These are phyloP conservation scores for Chaetoceros tenuissimus DNA, from an alignment of 108 stramenopile species.

Conservation along the genomic window DNA sequence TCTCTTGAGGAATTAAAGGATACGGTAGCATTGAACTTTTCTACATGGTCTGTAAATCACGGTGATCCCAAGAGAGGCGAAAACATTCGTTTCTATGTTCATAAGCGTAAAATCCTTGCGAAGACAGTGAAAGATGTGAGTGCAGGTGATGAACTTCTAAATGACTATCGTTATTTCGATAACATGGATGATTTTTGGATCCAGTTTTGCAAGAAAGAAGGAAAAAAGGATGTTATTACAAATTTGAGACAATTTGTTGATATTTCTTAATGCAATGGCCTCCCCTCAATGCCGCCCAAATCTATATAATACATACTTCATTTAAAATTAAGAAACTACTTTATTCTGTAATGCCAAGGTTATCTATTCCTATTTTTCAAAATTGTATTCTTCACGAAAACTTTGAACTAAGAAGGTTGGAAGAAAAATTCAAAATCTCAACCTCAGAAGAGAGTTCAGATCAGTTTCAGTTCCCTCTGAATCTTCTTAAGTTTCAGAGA, in stretches of 20 bases:
- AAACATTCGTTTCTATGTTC: neutral
- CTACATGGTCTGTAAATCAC: neutral
- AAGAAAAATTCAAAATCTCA: no score
- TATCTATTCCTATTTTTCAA: no score
- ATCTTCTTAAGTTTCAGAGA: no score
- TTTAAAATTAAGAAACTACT: no score
- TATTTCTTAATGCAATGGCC: no score
- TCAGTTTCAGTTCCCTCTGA: no score
- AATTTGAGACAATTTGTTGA: neutral
- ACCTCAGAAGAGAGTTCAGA: no score
- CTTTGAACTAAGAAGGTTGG: no score
- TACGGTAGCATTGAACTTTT: neutral
- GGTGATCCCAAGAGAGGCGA: neutral
- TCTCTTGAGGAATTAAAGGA: neutral
- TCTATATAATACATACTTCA: no score
- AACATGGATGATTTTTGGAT: neutral
- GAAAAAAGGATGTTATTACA: neutral
- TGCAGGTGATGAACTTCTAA: neutral
- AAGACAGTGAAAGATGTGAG: neutral
- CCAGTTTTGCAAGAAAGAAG: neutral
- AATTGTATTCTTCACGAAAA: no score
- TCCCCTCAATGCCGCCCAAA: no score
- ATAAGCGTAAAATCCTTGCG: neutral
- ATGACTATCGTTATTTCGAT: neutral
- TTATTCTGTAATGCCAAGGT: no score